A percentile compares a stretch with the other conserved stretches of the same genome.
Evolutionary conservation across 805 yeast genomes (phyloP).

Genomic region (Ogataea methanolica): DNA sequence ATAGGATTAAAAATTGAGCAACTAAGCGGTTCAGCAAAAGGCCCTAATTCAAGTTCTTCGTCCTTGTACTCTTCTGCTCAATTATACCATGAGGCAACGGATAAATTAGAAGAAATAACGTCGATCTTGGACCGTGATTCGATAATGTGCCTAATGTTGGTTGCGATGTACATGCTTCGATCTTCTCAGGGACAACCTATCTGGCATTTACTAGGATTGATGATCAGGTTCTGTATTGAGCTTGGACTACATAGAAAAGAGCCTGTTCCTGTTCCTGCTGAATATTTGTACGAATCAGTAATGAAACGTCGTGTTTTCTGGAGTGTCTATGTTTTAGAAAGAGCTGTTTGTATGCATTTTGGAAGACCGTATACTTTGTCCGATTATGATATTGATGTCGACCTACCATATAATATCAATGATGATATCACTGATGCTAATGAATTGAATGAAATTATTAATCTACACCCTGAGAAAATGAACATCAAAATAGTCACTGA

Average conservation of each 20-base stretch:
- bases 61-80: conserved; percentile 5
- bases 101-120: conserved; percentile 8
- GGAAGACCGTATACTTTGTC: conserved; percentile 46
- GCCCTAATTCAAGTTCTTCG: background rate
- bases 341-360: conserved; percentile 43
- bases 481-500: conserved; percentile 11
- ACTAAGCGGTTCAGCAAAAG: conserved; percentile 3
- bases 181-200: conserved; percentile 16
- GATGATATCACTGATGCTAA: conserved; percentile 13
- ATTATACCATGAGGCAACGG: conserved; percentile 12
- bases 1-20: conserved; percentile 13
- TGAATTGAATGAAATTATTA: conserved; percentile 15
- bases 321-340: conserved; percentile 45
- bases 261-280: conserved; percentile 4
- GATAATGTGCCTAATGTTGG: conserved; percentile 11
- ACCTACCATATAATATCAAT: conserved; percentile 30
- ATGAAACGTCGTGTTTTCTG: conserved; percentile 35
- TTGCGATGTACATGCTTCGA: conserved; percentile 14
- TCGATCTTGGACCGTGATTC: conserved; percentile 13
- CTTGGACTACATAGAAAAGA: conserved; percentile 17
- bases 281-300: conserved; percentile 12
- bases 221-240: conserved; percentile 19
- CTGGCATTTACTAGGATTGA: conserved; percentile 18
- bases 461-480: conserved; percentile 16
- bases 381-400: conserved; percentile 47